Evolutionary conservation across 1,284 basidiomycete species (phyloP), one percentile per base, ranked within the genome.

Genomic region (Cutaneotrichosporon cavernicola): DNA sequence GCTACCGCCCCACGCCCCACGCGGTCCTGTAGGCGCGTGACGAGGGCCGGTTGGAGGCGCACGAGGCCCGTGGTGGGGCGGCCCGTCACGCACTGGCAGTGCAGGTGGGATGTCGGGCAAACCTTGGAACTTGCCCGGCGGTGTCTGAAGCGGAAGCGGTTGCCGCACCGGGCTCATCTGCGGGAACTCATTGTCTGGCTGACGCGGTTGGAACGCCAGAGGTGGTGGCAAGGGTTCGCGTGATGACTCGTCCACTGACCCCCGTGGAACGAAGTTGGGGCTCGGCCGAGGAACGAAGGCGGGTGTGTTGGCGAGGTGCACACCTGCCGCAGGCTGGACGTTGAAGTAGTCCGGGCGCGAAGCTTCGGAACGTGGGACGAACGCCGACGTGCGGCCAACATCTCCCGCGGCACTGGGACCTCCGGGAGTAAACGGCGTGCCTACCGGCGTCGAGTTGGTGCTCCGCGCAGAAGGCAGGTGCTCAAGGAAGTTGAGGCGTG

Each of bases 401-500:
- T 56, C 55, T 9, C 38, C 55, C 6, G 55, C 55, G 4, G 55
- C 55, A 26, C 36, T 40, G 14, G 55, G 9, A 18, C 55, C 55
- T 2, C n/a, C 38, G 13, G 55, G 55, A 9, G 58, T 52, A 56
- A 61, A 56, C 3, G 63, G 50, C 1, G 56, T 58, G 43, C 56
- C 56, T 6, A 61, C 32, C 51, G 62, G 21, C 38, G 64, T 34
- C 36, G 40, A 49, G 18, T 11, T 46, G 9, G 50, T 13, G 16
- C 22, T 26, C 34, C 65, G 62, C 4, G 58, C 46, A 10, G 65
- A 63, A 0, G 76, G 76, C 1, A 77, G 68, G 58, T 73, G 70
- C 56, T 76, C 74, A 11, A 69, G 60, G 9, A 76, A 61, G 50
- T 76, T 76, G 31, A 76, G 60, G 9, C 65, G 68, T 7, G 64